Percentiles rank a stretch among this genome's conserved stretches.
phyloP scores from a whole-genome alignment of 2,329 filamentous ascomycete species.

The Neofusicoccum sp. region DNA sequence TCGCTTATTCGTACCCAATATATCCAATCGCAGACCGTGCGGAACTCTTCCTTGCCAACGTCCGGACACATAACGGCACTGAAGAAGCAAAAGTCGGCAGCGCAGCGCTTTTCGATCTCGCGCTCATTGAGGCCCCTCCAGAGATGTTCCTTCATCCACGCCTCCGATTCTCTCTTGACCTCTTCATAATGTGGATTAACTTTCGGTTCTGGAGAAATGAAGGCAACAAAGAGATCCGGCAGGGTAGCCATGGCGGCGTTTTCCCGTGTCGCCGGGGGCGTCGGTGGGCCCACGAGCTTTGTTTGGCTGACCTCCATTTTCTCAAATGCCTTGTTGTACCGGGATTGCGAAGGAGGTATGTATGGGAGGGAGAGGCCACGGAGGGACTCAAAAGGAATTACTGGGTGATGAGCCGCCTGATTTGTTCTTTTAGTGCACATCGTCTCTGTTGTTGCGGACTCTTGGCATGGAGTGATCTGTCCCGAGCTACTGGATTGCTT shows the following conservation, averaged over 20 bases:
- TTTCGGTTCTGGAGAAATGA: conserved; percentile 21
- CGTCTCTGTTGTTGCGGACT: not conserved
- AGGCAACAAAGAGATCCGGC: conserved; percentile 20
- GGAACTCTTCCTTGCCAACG: conserved; percentile 12
- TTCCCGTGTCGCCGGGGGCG: not conserved
- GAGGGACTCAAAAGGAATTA: not conserved
- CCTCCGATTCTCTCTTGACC: conserved; percentile 18
- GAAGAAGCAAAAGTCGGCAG: conserved; percentile 21
- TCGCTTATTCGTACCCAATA: conserved; percentile 7
- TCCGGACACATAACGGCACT: conserved; percentile 19
- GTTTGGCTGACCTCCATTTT: not conserved
- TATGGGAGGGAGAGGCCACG: not conserved
- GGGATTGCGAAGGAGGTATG: not conserved
- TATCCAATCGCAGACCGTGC: conserved; percentile 20
- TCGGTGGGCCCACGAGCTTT: not conserved
- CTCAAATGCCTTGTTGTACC: not conserved
- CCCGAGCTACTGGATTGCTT: not conserved
- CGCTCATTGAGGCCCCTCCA: conserved; percentile 13
- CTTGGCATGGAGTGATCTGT: not conserved
- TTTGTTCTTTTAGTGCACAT: not conserved
- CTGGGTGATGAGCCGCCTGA: not conserved
- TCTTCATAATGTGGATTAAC: conserved; percentile 19
- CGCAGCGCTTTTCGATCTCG: conserved; percentile 17
- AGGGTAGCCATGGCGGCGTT: conserved; percentile 8
- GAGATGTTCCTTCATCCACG: conserved; percentile 15